Evolutionary conservation across 345 rosid genomes (phyloP).

Genomic region (Bruguiera parviflora): DNA sequence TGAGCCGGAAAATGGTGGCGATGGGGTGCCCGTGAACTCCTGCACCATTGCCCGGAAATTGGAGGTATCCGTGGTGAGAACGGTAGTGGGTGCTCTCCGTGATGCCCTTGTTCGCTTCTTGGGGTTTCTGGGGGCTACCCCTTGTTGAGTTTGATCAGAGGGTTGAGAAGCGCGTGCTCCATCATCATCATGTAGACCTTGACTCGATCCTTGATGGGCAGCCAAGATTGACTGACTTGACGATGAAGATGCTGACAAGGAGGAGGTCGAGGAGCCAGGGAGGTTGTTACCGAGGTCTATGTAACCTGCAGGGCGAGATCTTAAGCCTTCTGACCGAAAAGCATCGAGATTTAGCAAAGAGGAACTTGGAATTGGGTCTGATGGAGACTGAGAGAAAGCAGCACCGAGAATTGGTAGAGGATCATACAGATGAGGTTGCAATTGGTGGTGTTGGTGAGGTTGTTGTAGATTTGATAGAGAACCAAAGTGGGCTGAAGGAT

Average conservation of each 20-base stretch:
- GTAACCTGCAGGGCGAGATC: constrained; percentile 28
- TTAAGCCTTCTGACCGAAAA: constrained; percentile 16
- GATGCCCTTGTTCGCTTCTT: constrained; percentile 87
- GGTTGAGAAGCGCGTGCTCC: constrained; percentile 21
- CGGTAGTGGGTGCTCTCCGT: constrained; percentile 83
- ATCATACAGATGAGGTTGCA: constrained; percentile 31
- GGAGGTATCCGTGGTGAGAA: constrained; percentile 81
- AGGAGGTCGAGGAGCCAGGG: constrained; percentile 8
- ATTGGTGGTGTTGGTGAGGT: constrained; percentile 27
- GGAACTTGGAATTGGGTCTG: constrained; percentile 26
- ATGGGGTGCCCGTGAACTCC: constrained; percentile 88
- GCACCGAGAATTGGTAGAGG: constrained; percentile 32
- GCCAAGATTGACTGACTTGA: constrained; percentile 21
- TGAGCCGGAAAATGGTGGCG: constrained; percentile 66
- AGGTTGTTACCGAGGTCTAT: constrained; percentile 15
- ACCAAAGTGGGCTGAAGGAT: constrained; percentile 34
- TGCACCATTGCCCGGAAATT: constrained; percentile 96
- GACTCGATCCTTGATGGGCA: constrained; percentile 23
- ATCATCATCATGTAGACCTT: constrained; percentile 17
- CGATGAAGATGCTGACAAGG: neutral
- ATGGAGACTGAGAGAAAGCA: constrained; percentile 33
- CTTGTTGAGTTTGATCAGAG: constrained; percentile 21
- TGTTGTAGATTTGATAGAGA: constrained; percentile 23
- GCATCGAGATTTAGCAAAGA: constrained; percentile 31
- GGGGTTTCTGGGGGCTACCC: constrained; percentile 42